Base-by-base conservation (phyloP, 805 yeast species). In the Candida incommunis region DNA sequence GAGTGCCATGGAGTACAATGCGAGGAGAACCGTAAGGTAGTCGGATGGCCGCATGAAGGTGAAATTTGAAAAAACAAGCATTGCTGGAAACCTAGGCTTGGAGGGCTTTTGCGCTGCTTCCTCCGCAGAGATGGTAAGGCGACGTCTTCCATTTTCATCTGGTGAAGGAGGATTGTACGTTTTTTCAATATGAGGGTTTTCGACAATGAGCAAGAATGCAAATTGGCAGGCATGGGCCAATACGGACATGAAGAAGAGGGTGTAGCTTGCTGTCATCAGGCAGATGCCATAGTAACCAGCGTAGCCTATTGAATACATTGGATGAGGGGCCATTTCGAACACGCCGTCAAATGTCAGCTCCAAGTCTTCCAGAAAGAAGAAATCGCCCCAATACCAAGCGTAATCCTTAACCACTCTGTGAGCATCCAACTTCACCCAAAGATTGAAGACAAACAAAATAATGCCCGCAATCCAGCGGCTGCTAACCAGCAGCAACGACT, bases 331-430 rank as follows among this genome's bases (percentile, higher is more conserved):
- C 71, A 84, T 72, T 61, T 84, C 90, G 60, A 83, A 84, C 7
- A 84, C 92, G 37, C 94, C 95, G 59, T 85, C 94, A 62, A 84
- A 84, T 24, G 83, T 80, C 54, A 84, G 70, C 47, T 80, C 80
- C 40, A 70, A 62, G 46, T 75, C 77, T 58, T 82, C 82, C 45
- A 86, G 67, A 64, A 84, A 84, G 71, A 84, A 84, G 64, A 84
- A 84, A 62, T 85, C 95, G 23, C 95, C 95, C 95, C 95, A 84
- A 62, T 84, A 84, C 95, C 95, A 84, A 9, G 95, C 95, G 58
- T 78, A 84, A 58, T 84, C 95, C 60, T 84, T 83, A 48, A 84
- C 87, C 18, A 84, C 87, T 51, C 87, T 72, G 60, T 84, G 95
- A 26, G 94, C 94, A 60, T 85, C 88, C 22, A 83, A 64, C 59